A percentile compares a stretch with the other conserved stretches of the same genome.
Evolutionary conservation across 768 basidiomycete species (phyloP).

Genomic region (Amanita muscaria): DNA sequence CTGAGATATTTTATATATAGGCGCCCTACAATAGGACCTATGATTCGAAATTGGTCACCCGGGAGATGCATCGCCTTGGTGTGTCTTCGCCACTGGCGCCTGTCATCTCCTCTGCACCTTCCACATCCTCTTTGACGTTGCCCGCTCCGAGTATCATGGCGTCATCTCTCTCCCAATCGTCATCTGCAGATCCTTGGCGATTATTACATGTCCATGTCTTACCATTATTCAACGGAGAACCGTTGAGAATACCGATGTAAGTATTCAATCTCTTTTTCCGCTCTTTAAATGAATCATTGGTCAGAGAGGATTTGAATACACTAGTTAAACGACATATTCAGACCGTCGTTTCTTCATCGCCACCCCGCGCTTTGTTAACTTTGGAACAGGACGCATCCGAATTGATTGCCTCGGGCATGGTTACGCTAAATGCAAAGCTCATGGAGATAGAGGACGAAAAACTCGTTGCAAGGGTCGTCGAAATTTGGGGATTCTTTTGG

Average conservation of each 20-base stretch:
- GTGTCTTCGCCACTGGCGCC: conserved; percentile 46
- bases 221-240: conserved; percentile 88
- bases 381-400: conserved; percentile 77
- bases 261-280: conserved; percentile 15
- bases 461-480: conserved; percentile 69
- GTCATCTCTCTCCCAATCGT: conserved; percentile 30
- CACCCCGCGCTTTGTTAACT: conserved; percentile 62
- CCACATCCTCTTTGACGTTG: conserved; percentile 38
- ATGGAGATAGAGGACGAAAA: conserved; percentile 69
- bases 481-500: conserved; percentile 93
- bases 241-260: conserved; percentile 76
- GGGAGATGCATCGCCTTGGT: conserved; percentile 81
- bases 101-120: conserved; percentile 39
- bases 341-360: conserved; percentile 60
- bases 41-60: conserved; percentile 70
- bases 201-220: conserved; percentile 80
- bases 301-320: conserved; percentile 79
- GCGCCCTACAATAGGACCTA: conserved; percentile 63
- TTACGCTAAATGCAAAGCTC: conserved; percentile 83
- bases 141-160: conserved; percentile 31
- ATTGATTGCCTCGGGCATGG: conserved; percentile 82
- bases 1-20: conserved; percentile 19
- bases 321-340: conserved; percentile 76
- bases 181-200: conserved; percentile 69
- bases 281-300: neutral